A percentile compares a stretch with the other conserved stretches of the same genome.
Evolutionary conservation across 805 yeast genomes (phyloP).

Genomic region (Candida chilensis): DNA sequence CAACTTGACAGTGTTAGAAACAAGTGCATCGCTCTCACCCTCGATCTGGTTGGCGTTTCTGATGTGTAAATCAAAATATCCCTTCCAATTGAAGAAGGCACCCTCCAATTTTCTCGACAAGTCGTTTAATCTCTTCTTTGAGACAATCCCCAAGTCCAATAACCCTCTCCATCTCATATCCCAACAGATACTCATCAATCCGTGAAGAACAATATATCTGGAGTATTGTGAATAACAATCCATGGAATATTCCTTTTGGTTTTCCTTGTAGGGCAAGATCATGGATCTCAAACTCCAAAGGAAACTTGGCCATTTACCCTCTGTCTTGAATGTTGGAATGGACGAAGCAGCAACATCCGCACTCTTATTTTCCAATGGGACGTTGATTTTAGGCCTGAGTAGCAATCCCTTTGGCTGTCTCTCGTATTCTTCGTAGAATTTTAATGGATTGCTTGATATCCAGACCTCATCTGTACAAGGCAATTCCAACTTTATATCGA

Average conservation of each 20-base stretch:
- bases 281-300: conserved; percentile 19
- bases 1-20: conserved; percentile 4
- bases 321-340: conserved; percentile 15
- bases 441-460: conserved; percentile 16
- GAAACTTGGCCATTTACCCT: conserved; percentile 23
- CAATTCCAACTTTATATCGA: conserved; percentile 32
- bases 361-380: not conserved
- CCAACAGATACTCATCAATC: conserved; percentile 18
- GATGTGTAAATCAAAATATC: conserved; percentile 24
- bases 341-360: too few relatives aligned
- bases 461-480: conserved; percentile 38
- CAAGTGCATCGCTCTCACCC: conserved; percentile 3
- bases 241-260: conserved; percentile 18
- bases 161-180: conserved; percentile 19
- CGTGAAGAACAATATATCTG: conserved; percentile 24
- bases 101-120: conserved; percentile 16
- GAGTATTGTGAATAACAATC: conserved; percentile 26
- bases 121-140: conserved; percentile 15
- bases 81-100: conserved; percentile 23
- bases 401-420: conserved; percentile 14
- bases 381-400: conserved; percentile 2
- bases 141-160: conserved; percentile 22
- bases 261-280: conserved; percentile 16
- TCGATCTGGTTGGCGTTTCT: conserved; percentile 8
- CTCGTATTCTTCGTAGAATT: conserved; percentile 12